phyloP scores from a whole-genome alignment of 2,329 filamentous ascomycete genomes.

The Colletotrichum somersetense region DNA sequence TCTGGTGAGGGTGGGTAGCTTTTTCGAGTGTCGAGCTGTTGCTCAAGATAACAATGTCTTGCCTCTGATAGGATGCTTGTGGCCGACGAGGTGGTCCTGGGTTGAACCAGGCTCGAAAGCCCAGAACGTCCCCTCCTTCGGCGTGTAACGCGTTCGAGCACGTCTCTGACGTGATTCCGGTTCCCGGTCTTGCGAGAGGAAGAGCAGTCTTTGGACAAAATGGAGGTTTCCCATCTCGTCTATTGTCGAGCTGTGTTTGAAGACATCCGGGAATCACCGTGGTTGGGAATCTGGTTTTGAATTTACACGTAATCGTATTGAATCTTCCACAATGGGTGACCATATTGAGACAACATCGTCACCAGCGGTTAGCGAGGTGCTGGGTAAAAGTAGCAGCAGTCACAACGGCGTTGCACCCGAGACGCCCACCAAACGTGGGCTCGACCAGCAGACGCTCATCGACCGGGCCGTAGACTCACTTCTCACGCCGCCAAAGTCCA shows the following conservation, averaged over 20 bases:
- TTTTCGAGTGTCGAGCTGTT: slow-evolving; percentile 11
- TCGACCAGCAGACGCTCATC: slow-evolving; percentile 18
- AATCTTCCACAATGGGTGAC: slow-evolving; percentile 27
- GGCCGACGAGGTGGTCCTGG: background rate
- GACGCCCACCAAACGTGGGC: background rate
- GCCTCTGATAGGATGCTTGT: slow-evolving; percentile 32
- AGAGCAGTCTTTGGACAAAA: slow-evolving; percentile 16
- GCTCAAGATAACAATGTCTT: slow-evolving; percentile 32
- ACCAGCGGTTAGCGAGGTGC: background rate
- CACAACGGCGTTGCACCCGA: background rate
- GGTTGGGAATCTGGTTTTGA: background rate
- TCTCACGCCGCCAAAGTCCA: slow-evolving; percentile 33
- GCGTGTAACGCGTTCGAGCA: slow-evolving; percentile 34
- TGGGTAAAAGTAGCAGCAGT: background rate
- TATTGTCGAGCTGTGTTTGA: background rate
- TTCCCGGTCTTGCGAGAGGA: slow-evolving; percentile 19
- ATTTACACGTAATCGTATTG: background rate
- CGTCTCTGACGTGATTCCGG: slow-evolving; percentile 39
- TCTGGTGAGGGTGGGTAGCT: slow-evolving; percentile 21
- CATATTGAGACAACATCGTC: slow-evolving; percentile 20
- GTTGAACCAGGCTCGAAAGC: slow-evolving; percentile 11
- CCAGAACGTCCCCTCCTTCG: slow-evolving; percentile 8
- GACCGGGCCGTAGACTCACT: slow-evolving; percentile 29
- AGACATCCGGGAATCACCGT: background rate
- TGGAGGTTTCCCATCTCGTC: background rate